Conservation (phyloP, 169 alveolate species). For the Neospora caninum region DNA sequence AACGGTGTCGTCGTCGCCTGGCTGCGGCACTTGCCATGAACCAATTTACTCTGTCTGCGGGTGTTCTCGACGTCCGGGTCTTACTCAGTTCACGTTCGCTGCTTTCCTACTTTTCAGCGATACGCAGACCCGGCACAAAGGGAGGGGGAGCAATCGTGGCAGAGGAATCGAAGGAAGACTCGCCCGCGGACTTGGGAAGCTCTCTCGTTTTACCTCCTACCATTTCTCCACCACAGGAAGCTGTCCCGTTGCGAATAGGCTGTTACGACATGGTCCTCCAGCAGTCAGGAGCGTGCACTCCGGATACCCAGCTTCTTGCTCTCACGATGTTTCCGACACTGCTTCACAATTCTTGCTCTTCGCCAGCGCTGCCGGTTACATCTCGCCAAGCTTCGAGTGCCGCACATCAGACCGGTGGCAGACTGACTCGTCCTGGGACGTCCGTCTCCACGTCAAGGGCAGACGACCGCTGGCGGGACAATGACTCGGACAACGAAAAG, state of each 20-base stretch:
- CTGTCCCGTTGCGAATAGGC: neutral
- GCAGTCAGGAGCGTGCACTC: neutral
- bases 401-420: too few species aligned
- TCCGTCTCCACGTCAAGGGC: too few species aligned
- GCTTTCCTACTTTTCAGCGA: neutral
- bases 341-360: too few species aligned
- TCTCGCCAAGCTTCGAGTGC: too few species aligned
- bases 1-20: neutral
- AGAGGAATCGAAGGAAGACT: too few species aligned
- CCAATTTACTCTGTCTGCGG: neutral
- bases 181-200: neutral
- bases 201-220: neutral
- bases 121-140: too few species aligned
- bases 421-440: too few species aligned
- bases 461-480: too few species aligned
- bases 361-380: too few species aligned
- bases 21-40: neutral
- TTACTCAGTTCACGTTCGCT: neutral
- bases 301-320: neutral
- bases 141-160: too few species aligned
- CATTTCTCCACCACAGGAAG: neutral
- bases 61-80: neutral
- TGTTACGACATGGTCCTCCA: constrained; percentile 1
- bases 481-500: too few species aligned
- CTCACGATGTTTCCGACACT: neutral